phyloP scores from a whole-genome alignment of 495 filamentous ascomycete species.

The Aspergillus diversus region DNA sequence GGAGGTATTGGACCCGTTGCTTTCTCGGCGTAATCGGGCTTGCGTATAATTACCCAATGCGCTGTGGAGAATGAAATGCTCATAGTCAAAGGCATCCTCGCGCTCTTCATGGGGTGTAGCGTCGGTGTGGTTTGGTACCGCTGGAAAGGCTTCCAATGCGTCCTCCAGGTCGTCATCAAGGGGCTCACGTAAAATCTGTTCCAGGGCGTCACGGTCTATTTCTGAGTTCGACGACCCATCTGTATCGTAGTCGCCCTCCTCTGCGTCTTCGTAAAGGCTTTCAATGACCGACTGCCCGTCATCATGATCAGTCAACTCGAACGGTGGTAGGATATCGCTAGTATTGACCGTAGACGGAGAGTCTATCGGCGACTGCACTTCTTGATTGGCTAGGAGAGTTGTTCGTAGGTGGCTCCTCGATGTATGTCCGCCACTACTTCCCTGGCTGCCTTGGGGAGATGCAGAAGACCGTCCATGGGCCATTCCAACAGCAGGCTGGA shows the following conservation, averaged over 20 bases:
- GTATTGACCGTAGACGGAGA: background rate
- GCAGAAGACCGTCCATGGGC: slow-evolving; percentile 30
- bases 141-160: slow-evolving; percentile 30
- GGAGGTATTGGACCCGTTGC: slow-evolving; percentile 68
- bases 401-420: slow-evolving; percentile 2
- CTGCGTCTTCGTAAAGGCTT: slow-evolving; percentile 65
- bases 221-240: slow-evolving; percentile 48
- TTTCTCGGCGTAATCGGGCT: slow-evolving; percentile 54
- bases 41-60: slow-evolving; percentile 72
- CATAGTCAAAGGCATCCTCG: slow-evolving; percentile 96
- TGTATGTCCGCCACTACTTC: slow-evolving; percentile 26
- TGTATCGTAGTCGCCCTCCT: slow-evolving; percentile 43
- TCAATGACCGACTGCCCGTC: slow-evolving; percentile 47
- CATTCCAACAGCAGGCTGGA: slow-evolving; percentile 39
- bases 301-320: slow-evolving; percentile 24
- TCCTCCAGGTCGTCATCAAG: slow-evolving; percentile 43
- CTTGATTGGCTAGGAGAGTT: slow-evolving; percentile 5
- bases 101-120: slow-evolving; percentile 82
- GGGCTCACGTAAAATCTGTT: slow-evolving; percentile 48
- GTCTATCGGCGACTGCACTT: slow-evolving; percentile 8
- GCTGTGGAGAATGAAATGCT: slow-evolving; percentile 91
- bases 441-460: slow-evolving; percentile 32
- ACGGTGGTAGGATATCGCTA: slow-evolving; percentile 4
- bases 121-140: slow-evolving; percentile 29
- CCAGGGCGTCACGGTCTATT: slow-evolving; percentile 52